A percentile compares a stretch with the other conserved stretches of the same genome.
Conservation (phyloP, 2,329 filamentous ascomycete genomes). For the Spiromastix sp. region DNA sequence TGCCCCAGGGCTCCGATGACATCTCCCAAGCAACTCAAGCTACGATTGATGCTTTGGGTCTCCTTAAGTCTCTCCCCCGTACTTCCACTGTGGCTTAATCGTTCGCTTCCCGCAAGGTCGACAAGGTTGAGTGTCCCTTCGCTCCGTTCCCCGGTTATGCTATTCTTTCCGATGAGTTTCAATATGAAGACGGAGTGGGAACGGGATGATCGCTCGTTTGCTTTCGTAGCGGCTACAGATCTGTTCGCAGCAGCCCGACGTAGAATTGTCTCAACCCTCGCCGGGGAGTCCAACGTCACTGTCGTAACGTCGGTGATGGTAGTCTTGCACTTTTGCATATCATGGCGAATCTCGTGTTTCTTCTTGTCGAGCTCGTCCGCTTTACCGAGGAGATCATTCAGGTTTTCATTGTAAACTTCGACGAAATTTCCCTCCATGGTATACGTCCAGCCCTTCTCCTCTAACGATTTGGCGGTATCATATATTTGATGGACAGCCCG, state of each 20-base stretch:
- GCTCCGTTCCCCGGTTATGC: conserved; percentile 67
- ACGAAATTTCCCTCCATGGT: conserved; percentile 91
- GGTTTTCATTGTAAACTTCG: conserved; percentile 96
- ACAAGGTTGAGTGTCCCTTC: conserved; percentile 94
- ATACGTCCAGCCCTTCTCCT: conserved; percentile 90
- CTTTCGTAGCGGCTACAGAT: conserved; percentile 91
- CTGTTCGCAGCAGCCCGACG: conserved; percentile 73
- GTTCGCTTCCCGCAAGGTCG: conserved; percentile 86
- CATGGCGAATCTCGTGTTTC: conserved; percentile 83
- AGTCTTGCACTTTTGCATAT: conserved; percentile 70
- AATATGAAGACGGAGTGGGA: conserved; percentile 96
- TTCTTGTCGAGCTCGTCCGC: conserved; percentile 64
- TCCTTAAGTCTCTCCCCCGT: conserved; percentile 83
- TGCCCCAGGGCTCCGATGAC: conserved; percentile 89
- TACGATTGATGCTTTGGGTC: conserved; percentile 96
- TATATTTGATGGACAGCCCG: conserved; percentile 90
- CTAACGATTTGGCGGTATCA: conserved; percentile 68
- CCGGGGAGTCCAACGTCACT: conserved; percentile 65
- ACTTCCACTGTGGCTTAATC: conserved; percentile 75
- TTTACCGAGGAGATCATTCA: conserved; percentile 76
- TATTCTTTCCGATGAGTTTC: conserved; percentile 55
- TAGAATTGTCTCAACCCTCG: conserved; percentile 70
- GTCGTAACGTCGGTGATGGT: conserved; percentile 70
- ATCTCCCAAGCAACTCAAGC: conserved; percentile 80
- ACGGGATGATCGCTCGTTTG: conserved; percentile 87